These are phyloP conservation scores for Diaporthe caulivora DNA, from an alignment of 2,329 filamentous ascomycete genomes.

Conservation along the genomic window DNA sequence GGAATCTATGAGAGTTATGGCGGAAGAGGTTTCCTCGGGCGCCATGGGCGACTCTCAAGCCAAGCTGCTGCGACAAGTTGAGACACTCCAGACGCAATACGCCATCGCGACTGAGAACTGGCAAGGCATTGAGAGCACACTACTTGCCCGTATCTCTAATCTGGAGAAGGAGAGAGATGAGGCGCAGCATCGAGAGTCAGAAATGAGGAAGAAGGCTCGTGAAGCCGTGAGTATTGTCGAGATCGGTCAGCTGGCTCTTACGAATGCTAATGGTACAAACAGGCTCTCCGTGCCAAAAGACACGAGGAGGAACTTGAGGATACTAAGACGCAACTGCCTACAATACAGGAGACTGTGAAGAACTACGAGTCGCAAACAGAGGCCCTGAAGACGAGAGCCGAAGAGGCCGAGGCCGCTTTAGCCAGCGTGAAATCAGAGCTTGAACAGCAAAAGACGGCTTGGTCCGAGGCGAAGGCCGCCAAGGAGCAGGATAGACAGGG, in stretches of 20 bases:
- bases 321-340: conserved; percentile 72
- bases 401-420: conserved; percentile 75
- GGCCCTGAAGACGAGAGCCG: conserved; percentile 72
- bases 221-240: conserved; percentile 75
- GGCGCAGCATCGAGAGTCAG: conserved; percentile 82
- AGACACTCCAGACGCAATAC: conserved; percentile 96
- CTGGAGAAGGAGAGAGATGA: conserved; percentile 95
- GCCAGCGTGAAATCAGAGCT: conserved; percentile 65
- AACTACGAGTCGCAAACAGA: conserved; percentile 71
- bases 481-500: conserved; percentile 57
- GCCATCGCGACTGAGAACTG: conserved; percentile 95
- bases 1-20: conserved; percentile 85
- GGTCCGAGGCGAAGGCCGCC: conserved; percentile 46
- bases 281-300: conserved; percentile 74
- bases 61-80: conserved; percentile 92
- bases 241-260: not conserved
- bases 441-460: conserved; percentile 60
- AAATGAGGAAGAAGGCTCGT: conserved; percentile 88
- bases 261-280: conserved; percentile 45
- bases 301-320: conserved; percentile 88
- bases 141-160: conserved; percentile 80
- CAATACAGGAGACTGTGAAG: conserved; percentile 73
- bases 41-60: conserved; percentile 85
- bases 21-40: conserved; percentile 90
- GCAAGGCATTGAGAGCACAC: conserved; percentile 92